These are phyloP conservation scores for Kodamaea jinghongensis DNA, from an alignment of 805 yeast species.

Conservation along the genomic window DNA sequence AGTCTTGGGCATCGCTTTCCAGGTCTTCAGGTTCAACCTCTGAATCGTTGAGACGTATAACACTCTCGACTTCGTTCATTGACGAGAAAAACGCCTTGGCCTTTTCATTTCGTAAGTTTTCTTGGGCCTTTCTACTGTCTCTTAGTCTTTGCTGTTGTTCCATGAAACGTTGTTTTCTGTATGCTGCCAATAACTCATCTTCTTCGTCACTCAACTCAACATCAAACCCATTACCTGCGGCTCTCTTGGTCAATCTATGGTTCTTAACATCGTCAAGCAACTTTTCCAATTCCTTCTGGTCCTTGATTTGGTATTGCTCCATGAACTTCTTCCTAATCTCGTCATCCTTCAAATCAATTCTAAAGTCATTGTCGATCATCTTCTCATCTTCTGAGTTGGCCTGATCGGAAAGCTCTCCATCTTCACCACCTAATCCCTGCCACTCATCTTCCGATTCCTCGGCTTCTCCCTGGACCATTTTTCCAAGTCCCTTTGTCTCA, in stretches of 20 bases:
- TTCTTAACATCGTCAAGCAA: slow-evolving; percentile 69
- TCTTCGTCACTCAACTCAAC: slow-evolving; percentile 75
- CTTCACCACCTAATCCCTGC: slow-evolving; percentile 76
- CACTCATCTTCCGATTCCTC: slow-evolving; percentile 89
- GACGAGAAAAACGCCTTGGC: slow-evolving; percentile 67
- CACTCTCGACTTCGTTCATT: slow-evolving; percentile 46
- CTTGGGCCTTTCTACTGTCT: slow-evolving; percentile 43
- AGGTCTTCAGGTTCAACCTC: slow-evolving; percentile 16
- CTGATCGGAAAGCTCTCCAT: slow-evolving; percentile 55
- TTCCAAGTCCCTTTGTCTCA: slow-evolving; percentile 55
- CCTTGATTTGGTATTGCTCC: slow-evolving; percentile 59
- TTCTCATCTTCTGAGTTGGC: slow-evolving; percentile 74
- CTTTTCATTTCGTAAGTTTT: slow-evolving; percentile 50
- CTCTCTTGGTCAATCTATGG: slow-evolving; percentile 64
- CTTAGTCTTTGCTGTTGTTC: slow-evolving; percentile 50
- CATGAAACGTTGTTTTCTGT: slow-evolving; percentile 39
- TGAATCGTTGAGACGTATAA: slow-evolving; percentile 23
- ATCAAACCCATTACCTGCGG: slow-evolving; percentile 50
- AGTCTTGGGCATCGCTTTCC: slow-evolving; percentile 16
- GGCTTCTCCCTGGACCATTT: slow-evolving; percentile 76
- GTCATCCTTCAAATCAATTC: slow-evolving; percentile 53
- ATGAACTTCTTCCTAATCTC: slow-evolving; percentile 57
- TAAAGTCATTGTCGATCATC: slow-evolving; percentile 71
- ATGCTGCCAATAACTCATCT: slow-evolving; percentile 54
- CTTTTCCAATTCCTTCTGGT: slow-evolving; percentile 60